Conservation (phyloP, 2,329 filamentous ascomycete genomes). For the Sarocladium oryzae region DNA sequence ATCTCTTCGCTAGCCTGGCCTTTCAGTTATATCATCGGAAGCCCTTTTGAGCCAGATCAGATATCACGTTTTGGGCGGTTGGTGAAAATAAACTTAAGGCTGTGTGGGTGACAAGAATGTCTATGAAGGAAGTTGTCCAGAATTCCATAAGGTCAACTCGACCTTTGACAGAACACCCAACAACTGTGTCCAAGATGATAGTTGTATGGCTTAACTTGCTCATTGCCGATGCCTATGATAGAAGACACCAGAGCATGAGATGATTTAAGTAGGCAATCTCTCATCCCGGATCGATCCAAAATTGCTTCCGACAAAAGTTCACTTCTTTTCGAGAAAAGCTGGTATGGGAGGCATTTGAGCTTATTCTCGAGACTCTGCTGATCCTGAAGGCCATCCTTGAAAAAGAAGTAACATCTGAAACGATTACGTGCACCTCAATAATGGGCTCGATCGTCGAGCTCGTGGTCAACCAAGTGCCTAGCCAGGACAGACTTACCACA, state of each 20-base stretch:
- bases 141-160: not conserved
- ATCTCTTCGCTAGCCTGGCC: conserved; percentile 14
- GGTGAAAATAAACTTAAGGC: conserved; percentile 30
- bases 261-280: conserved; percentile 15
- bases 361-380: conserved; percentile 23
- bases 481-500: conserved; percentile 33
- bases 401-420: conserved; percentile 32
- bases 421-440: not conserved
- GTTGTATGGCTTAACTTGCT: not conserved
- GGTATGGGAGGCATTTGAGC: conserved; percentile 29
- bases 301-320: conserved; percentile 18
- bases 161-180: not conserved
- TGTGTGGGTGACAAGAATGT: not conserved
- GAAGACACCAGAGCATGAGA: conserved; percentile 14
- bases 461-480: conserved; percentile 23
- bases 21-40: conserved; percentile 15
- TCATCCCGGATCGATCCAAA: conserved; percentile 15
- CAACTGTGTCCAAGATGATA: not conserved
- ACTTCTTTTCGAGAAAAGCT: conserved; percentile 24
- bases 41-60: conserved; percentile 11
- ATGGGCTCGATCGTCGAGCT: not conserved
- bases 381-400: conserved; percentile 30
- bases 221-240: not conserved
- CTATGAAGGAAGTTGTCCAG: not conserved
- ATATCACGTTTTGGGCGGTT: conserved; percentile 24